phyloP scores from a whole-genome alignment of 176 grass and related monocot genomes.

The Paspalum notatum region DNA sequence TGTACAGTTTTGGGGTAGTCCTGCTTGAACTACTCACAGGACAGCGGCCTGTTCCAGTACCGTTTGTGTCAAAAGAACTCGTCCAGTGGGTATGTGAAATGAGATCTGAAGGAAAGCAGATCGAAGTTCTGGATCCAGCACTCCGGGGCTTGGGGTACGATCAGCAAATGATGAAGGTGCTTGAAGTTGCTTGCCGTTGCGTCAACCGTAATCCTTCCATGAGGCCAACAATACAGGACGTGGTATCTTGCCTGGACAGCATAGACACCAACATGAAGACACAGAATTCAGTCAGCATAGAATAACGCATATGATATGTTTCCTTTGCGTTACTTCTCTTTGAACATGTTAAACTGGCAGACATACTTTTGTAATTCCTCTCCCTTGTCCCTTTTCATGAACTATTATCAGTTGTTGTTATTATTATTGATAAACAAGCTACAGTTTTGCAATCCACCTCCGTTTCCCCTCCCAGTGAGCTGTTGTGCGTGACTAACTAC shows the following conservation, averaged over 20 bases:
- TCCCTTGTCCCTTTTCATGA: neutral
- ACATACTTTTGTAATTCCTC: constrained; percentile 9
- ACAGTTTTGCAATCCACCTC: neutral
- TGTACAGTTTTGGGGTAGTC: too few relatives aligned
- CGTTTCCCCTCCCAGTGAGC: neutral
- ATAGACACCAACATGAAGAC: neutral
- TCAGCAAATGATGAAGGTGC: constrained; percentile 61
- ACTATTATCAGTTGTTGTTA: neutral
- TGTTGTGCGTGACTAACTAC: neutral
- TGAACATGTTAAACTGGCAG: neutral
- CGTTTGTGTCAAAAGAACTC: constrained; percentile 48
- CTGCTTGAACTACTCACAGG: too few relatives aligned
- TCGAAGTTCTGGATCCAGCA: constrained; percentile 50
- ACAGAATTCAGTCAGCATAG: constrained; percentile 28
- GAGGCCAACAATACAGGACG: constrained; percentile 57
- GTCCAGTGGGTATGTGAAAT: constrained; percentile 62
- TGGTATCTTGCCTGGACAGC: constrained; percentile 51
- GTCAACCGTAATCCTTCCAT: constrained; percentile 40
- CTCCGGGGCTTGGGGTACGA: constrained; percentile 50
- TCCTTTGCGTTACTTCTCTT: neutral
- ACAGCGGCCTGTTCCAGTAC: constrained; percentile 51
- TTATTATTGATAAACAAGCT: neutral
- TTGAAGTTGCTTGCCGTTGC: constrained; percentile 61
- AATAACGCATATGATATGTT: neutral
- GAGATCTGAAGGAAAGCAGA: constrained; percentile 38